Evolutionary conservation across 768 basidiomycete species (phyloP), one percentile per base, ranked within the genome.

Genomic region (Mycena capillaripes): DNA sequence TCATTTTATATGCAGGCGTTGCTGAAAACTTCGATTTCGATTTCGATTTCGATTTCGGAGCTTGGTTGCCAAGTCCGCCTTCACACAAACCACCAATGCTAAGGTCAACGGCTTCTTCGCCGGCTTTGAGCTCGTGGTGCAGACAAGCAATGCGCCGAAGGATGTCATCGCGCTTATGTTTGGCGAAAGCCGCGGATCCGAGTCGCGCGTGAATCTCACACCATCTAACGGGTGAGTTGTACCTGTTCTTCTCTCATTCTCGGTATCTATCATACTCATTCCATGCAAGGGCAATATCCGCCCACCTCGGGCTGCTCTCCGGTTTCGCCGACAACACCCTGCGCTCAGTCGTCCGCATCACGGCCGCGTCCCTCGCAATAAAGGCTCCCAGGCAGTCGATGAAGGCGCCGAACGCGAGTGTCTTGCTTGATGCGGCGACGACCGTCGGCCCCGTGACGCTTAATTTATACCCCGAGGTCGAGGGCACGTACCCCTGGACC

Each of bases 161-260:
- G 0, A 32, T 0, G 25, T 42, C 0, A 62, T 52, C 4, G 62
- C 68, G 12, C 2, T 73, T 0, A 73, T 73, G 72, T 62, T 60
- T 14, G 72, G 68, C 0, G 63, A 60, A 27, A 4, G 16, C n/a
- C 8, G 27, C 3, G 68, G 72, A 1, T 60, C 62, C 12, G 68
- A 73, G 44, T 58, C 68, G 48, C 57, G 32, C 12, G 52, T 69
- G 21, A 40, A 66, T 2, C 25, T 73, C 25, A 40, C 42, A n/a
- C 69, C 72, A 2, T 73, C 72, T 1, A 70, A 73, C 40, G 72
- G 63, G 72, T 70, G 10, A 2, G 72, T 62, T 29, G 9, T 36
- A 12, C 4, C 29, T 38, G 30, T 11, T 14, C 3, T 44, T 48
- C 27, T 44, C 30, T 36, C 40, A 11, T 23, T 25, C 38, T 32